Evolutionary conservation across 257 asterid genomes (phyloP).

Genomic region (Thymus mandschuricus): DNA sequence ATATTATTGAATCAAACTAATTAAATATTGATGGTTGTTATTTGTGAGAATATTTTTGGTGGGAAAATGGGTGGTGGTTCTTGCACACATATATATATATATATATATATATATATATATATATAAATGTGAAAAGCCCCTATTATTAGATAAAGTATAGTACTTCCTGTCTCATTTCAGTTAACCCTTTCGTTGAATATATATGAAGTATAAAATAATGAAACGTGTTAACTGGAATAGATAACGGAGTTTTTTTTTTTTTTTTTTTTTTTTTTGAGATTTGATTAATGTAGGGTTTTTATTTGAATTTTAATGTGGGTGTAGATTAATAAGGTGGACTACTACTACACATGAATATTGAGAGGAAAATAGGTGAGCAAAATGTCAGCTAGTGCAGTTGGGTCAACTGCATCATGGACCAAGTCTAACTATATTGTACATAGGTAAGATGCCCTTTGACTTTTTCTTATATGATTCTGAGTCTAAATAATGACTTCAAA

Average conservation of each 20-base stretch:
- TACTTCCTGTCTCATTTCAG: too few species aligned
- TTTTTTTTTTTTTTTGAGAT: too few species aligned
- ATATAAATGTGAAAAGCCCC: not conserved
- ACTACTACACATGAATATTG: not conserved
- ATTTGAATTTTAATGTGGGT: not conserved
- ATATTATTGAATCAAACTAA: not conserved
- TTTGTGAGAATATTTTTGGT: slow-evolving; percentile 22
- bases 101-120: not conserved
- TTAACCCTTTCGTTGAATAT: too few species aligned
- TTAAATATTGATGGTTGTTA: slow-evolving; percentile 30
- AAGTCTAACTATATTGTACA: slow-evolving; percentile 23
- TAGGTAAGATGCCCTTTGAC: slow-evolving; percentile 4
- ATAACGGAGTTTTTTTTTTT: too few species aligned
- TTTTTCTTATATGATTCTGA: not conserved
- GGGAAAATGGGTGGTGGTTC: slow-evolving; percentile 30
- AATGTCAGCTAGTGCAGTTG: slow-evolving; percentile 40
- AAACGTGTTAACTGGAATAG: too few species aligned
- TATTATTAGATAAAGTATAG: slow-evolving; percentile 9
- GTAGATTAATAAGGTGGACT: not conserved
- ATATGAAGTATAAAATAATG: too few species aligned
- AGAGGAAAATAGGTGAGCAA: slow-evolving; percentile 28
- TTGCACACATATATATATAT: not conserved
- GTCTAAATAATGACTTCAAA: slow-evolving; percentile 20
- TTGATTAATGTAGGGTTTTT: too few species aligned
- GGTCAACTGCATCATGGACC: slow-evolving; percentile 45